These are phyloP conservation scores for Nakataea oryzae DNA, from an alignment of 2,329 filamentous ascomycete species.

Conservation along the genomic window DNA sequence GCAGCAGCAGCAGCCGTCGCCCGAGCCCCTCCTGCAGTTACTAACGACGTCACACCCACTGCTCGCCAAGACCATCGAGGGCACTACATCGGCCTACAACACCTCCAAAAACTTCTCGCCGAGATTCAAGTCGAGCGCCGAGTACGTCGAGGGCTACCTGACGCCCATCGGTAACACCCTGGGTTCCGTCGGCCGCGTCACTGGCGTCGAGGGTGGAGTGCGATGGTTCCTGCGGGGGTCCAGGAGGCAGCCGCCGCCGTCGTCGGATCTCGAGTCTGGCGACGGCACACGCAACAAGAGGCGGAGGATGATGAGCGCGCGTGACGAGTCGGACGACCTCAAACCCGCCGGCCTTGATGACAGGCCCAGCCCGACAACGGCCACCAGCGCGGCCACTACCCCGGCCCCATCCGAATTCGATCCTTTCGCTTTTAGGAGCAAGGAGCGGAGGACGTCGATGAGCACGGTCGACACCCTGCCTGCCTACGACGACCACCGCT, in stretches of 20 bases:
- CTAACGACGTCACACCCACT: conserved; percentile 83
- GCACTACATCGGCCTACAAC: conserved; percentile 76
- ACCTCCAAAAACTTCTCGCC: conserved; percentile 86
- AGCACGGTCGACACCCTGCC: conserved; percentile 68
- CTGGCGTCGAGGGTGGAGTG: conserved; percentile 78
- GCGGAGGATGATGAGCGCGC: conserved; percentile 33
- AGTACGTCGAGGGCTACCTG: conserved; percentile 82
- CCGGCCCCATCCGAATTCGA: conserved; percentile 10
- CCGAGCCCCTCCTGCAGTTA: conserved; percentile 75
- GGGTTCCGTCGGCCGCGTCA: conserved; percentile 70
- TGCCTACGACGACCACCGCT: conserved; percentile 70
- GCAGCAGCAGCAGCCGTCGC: not conserved
- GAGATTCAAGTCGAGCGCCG: conserved; percentile 77
- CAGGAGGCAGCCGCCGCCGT: conserved; percentile 16
- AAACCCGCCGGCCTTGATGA: conserved; percentile 14
- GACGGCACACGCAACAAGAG: conserved; percentile 43
- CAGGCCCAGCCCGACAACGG: not conserved
- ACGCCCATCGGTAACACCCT: conserved; percentile 81
- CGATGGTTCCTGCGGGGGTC: conserved; percentile 60
- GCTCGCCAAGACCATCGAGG: conserved; percentile 74
- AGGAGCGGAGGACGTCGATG: conserved; percentile 48
- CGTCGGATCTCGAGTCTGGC: conserved; percentile 34
- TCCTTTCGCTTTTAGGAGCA: conserved; percentile 12
- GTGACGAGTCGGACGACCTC: conserved; percentile 13
- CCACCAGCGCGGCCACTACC: not conserved